Evolutionary conservation across 2,329 filamentous ascomycete genomes (phyloP), one percentile per base, ranked within the genome.

Genomic region (Stachybotrys chlorohalonatus): DNA sequence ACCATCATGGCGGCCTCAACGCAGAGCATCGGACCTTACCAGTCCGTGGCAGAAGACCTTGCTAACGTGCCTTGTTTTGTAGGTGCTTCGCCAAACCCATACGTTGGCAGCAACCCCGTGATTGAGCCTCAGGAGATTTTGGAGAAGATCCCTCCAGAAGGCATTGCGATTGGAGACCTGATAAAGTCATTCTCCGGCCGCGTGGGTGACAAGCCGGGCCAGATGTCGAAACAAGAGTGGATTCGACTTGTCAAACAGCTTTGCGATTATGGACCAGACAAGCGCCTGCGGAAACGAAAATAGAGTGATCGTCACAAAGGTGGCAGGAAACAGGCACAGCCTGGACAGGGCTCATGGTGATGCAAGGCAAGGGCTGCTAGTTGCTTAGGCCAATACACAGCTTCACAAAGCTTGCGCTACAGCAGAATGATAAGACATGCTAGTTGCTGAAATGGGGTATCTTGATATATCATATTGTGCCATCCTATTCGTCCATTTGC

Each of bases 401-500:
- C 24, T 24, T 24, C 9, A 42, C 36, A 42, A 42, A 42, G 36
- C 36, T 24, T 24, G 24, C 24, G 24, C 46, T 11, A 16, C n/a
- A 47, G n/a, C 7, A 8, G n/a, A 7, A 47, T 47, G 24, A 24
- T 24, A 24, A 24, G 4, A 13, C 15, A 17, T 30, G 24, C 51
- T 42, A 32, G 31, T 45, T 15, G 30, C 42, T 58, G 56, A 57
- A 57, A 13, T 53, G 51, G 62, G 62, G 63, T 64, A 64, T 65
- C 32, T 46, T 30, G n/a, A 47, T 30, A n/a, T 16, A 24, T 24
- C 24, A 52, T 11, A 31, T 31, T 32, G n/a, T 31, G 42, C 32
- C 11, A 17, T 17, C 45, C 68, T 79, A 94, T 70, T 91, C 89
- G 73, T 96, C 94, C 87, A 95, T 94, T 76, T 96, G 90, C 94